Evolutionary conservation across 805 yeast species (phyloP), one percentile per base, ranked within the genome.

Genomic region (Candida berthetii): DNA sequence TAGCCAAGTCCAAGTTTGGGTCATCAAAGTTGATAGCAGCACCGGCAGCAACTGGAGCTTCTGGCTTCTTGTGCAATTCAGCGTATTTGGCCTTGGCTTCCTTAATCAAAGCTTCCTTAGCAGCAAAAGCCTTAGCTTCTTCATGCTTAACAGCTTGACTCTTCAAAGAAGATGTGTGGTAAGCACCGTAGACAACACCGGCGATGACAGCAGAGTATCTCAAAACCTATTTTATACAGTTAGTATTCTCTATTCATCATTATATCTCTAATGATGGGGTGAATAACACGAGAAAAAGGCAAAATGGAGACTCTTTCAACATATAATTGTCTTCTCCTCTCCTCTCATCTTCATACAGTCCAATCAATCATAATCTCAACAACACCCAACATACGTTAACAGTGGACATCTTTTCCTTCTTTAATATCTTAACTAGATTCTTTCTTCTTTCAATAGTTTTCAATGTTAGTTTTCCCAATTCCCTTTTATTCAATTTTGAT

Each of bases 71-170:
- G 56, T 75, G 66, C 57, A 79, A 67, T 65, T 78, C 83, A 53
- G 87, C 89, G 68, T 75, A 91, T 69, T 86, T 90, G 41, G 82
- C 84, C 72, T 86, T 89, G 53, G 98, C 99, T 66, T 88, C 84
- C 45, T 72, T 79, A 56, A 91, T 85, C 61, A 90, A 77, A 56
- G 82, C 80, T 64, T 78, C 76, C 65, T 86, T 78, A 50, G 76
- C 69, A 48, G 76, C 72, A 65, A 71, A 85, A 44, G 76, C 79
- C 35, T 68, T 69, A 41, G 69, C 68, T 55, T 79, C 85, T 41
- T 72, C 76, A 58, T 75, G 69, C 61, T 74, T 72, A 37, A 64
- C 68, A 46, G 83, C 89, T 42, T 73, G 72, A 19, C 76, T 56
- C 55, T 81, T 80, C 55, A 88, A 74, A 41, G 73, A 65, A 60